Conservation (phyloP, 2,329 filamentous ascomycete genomes). For the Bipolaris victoriae region DNA sequence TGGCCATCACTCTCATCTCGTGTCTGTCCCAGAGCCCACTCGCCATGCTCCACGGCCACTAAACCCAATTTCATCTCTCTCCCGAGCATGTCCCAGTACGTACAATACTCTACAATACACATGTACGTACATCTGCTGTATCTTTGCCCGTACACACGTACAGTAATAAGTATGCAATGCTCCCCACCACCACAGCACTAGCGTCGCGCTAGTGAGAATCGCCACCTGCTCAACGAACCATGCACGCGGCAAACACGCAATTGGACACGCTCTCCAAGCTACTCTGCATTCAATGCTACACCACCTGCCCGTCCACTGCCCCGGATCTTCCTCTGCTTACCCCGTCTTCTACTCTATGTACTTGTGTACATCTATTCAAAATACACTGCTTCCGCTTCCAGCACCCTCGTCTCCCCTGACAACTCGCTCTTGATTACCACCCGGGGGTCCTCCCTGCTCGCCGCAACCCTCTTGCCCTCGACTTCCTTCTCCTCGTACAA, state of each 20-base stretch:
- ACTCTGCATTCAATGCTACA: constrained; percentile 1
- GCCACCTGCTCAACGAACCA: constrained; percentile 11
- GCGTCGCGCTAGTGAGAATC: constrained; percentile 12
- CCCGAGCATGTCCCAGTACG: neutral
- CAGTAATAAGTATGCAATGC: constrained; percentile 5
- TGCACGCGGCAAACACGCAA: neutral
- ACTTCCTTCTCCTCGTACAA: constrained; percentile 50
- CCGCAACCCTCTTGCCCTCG: constrained; percentile 52
- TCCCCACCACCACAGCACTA: constrained; percentile 14
- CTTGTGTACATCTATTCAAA: constrained; percentile 42
- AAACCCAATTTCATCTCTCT: neutral
- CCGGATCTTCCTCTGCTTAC: neutral
- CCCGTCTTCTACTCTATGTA: neutral
- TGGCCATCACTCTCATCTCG: constrained; percentile 31
- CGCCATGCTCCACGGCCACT: neutral
- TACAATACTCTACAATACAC: no score
- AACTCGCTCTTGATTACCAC: constrained; percentile 50
- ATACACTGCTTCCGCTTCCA: constrained; percentile 53
- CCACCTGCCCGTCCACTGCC: neutral
- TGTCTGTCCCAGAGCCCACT: constrained; percentile 25
- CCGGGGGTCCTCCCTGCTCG: constrained; percentile 51
- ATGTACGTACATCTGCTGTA: no score
- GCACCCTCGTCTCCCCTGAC: constrained; percentile 52
- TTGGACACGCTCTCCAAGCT: constrained; percentile 8
- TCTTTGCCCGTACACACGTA: no score